Percentiles rank a stretch among this genome's conserved stretches.
phyloP scores from a whole-genome alignment of 2,329 filamentous ascomycete species.

The Aureobasidium subglaciale region DNA sequence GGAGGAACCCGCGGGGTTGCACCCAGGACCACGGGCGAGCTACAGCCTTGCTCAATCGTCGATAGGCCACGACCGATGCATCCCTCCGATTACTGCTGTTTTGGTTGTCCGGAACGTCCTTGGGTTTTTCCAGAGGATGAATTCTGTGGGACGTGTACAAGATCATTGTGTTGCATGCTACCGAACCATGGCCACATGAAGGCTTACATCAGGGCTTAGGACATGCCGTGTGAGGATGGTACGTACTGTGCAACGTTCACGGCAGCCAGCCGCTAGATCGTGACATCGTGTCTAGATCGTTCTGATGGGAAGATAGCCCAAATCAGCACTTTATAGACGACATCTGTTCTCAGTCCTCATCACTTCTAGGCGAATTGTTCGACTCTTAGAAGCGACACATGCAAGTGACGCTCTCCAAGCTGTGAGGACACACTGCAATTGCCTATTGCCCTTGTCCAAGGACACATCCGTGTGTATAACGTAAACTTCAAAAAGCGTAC shows the following conservation, averaged over 20 bases:
- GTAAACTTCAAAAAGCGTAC: too few species aligned
- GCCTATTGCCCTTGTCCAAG: too few species aligned
- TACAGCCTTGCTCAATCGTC: background rate
- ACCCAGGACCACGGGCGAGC: background rate
- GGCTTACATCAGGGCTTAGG: background rate
- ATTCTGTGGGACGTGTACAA: background rate
- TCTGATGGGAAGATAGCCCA: background rate
- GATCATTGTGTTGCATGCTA: conserved; percentile 8
- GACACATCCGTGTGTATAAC: too few species aligned
- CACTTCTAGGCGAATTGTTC: background rate
- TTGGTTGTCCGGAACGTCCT: background rate
- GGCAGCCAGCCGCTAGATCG: conserved; percentile 3
- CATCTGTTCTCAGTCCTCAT: background rate
- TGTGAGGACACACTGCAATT: too few species aligned
- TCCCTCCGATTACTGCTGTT: too few species aligned
- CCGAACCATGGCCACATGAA: background rate
- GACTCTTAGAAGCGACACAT: background rate
- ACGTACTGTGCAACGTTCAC: conserved; percentile 4
- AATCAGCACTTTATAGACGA: background rate
- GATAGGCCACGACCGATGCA: background rate
- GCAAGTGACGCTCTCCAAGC: too few species aligned
- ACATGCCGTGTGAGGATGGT: background rate
- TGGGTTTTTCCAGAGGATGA: background rate
- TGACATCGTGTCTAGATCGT: background rate
- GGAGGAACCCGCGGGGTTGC: background rate